phyloP scores from a whole-genome alignment of 805 yeast genomes.

The Trichomonascus vanleenenianus region DNA sequence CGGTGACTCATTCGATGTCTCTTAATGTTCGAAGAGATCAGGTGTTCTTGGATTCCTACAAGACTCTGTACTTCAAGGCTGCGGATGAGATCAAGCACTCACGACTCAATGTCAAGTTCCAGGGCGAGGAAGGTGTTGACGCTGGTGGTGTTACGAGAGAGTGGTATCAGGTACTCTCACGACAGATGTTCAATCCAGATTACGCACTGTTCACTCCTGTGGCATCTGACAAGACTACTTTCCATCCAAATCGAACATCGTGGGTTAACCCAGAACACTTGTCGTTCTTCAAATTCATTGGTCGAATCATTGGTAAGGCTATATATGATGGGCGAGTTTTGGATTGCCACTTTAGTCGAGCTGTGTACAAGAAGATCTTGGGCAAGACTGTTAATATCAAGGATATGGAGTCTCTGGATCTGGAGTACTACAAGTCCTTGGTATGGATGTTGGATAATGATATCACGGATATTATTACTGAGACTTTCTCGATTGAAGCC shows the following conservation, averaged over 20 bases:
- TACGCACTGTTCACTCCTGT: slow-evolving; percentile 89
- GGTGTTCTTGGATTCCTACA: slow-evolving; percentile 84
- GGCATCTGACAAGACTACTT: slow-evolving; percentile 84
- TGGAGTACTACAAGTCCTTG: slow-evolving; percentile 85
- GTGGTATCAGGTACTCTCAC: slow-evolving; percentile 90
- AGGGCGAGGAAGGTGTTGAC: slow-evolving; percentile 93
- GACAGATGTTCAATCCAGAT: slow-evolving; percentile 95
- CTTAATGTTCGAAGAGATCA: slow-evolving; percentile 78
- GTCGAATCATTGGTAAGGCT: slow-evolving; percentile 90
- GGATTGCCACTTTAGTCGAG: slow-evolving; percentile 92
- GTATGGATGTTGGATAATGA: slow-evolving; percentile 97
- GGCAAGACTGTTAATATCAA: slow-evolving; percentile 75
- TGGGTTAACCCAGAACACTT: slow-evolving; percentile 90
- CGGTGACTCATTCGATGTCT: slow-evolving; percentile 33
- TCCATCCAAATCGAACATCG: slow-evolving; percentile 90
- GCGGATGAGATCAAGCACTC: slow-evolving; percentile 65
- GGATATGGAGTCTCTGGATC: slow-evolving; percentile 90
- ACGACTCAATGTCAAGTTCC: slow-evolving; percentile 72
- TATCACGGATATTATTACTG: slow-evolving; percentile 90
- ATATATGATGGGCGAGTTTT: slow-evolving; percentile 76
- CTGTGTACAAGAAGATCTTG: slow-evolving; percentile 82
- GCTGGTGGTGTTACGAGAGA: slow-evolving; percentile 98
- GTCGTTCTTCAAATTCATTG: slow-evolving; percentile 89
- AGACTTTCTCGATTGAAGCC: slow-evolving; percentile 86
- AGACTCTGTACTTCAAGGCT: slow-evolving; percentile 71